These are phyloP conservation scores for Colletotrichum higginsianum DNA, from an alignment of 2,329 filamentous ascomycete genomes.

Conservation along the genomic window DNA sequence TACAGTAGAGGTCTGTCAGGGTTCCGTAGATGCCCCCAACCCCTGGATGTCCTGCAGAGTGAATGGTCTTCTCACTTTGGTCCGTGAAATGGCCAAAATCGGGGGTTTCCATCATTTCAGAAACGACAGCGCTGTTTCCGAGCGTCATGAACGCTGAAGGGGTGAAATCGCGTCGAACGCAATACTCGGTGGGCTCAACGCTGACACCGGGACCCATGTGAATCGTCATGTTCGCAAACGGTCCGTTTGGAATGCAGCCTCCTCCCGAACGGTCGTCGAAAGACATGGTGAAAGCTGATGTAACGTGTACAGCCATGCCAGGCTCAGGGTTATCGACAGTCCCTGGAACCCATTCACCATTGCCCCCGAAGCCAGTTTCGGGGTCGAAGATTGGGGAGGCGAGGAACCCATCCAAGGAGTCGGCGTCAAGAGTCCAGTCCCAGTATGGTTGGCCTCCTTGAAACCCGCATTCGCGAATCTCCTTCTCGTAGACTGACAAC, in stretches of 20 bases:
- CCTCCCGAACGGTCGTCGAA: background rate
- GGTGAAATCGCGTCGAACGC: background rate
- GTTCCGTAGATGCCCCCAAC: no score
- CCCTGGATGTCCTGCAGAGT: no score
- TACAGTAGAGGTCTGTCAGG: background rate
- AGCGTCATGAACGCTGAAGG: background rate
- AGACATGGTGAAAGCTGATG: no score
- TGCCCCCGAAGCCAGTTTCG: slow-evolving; percentile 50
- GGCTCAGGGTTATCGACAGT: no score
- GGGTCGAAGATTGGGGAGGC: slow-evolving; percentile 51
- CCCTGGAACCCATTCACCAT: slow-evolving; percentile 33
- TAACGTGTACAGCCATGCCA: no score
- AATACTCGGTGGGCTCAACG: background rate
- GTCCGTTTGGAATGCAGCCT: slow-evolving; percentile 45
- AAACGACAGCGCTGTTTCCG: no score
- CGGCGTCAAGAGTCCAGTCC: slow-evolving; percentile 3
- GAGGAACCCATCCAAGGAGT: background rate
- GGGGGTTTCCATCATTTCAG: no score
- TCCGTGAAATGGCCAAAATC: no score
- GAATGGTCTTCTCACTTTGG: no score
- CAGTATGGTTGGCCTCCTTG: background rate
- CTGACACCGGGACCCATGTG: background rate
- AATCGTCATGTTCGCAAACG: slow-evolving; percentile 41
- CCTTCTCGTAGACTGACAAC: no score
- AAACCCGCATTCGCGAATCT: background rate